These are phyloP conservation scores for Luzula sylvatica DNA, from an alignment of 176 grass and related monocot genomes.

Conservation along the genomic window DNA sequence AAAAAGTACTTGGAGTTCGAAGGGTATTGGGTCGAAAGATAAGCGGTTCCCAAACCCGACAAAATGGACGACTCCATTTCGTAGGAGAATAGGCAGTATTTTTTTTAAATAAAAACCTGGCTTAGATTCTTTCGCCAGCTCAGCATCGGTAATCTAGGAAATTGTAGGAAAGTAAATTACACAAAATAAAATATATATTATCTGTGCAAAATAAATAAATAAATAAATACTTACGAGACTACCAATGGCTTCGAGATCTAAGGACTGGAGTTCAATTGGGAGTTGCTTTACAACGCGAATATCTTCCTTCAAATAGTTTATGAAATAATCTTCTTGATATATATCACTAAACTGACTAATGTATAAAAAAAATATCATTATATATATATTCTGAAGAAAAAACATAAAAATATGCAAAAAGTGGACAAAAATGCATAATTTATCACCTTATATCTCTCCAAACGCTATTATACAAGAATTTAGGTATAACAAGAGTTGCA, in stretches of 20 bases:
- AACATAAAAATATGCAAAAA: neutral
- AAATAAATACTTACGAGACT: conserved; percentile 64
- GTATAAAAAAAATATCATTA: conserved; percentile 41
- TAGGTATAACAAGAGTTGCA: conserved; percentile 84
- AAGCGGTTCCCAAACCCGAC: conserved; percentile 98
- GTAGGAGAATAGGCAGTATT: conserved; percentile 77
- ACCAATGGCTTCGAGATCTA: conserved; percentile 79
- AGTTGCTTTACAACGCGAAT: conserved; percentile 80
- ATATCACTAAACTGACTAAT: conserved; percentile 98
- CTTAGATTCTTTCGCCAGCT: conserved; percentile 94
- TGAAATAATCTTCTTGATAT: conserved; percentile 97
- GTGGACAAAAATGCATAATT: neutral
- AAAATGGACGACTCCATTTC: conserved; percentile 88
- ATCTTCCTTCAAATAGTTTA: conserved; percentile 90
- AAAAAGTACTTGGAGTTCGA: conserved; percentile 71
- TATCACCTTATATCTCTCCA: conserved; percentile 91
- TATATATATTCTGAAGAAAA: conserved; percentile 20
- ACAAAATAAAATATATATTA: conserved; percentile 15
- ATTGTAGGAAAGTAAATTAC: conserved; percentile 16
- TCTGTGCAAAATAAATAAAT: neutral
- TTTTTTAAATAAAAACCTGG: conserved; percentile 84
- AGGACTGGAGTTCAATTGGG: conserved; percentile 63
- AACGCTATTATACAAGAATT: conserved; percentile 85
- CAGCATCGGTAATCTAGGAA: conserved; percentile 75
- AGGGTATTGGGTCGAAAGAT: conserved; percentile 95